A percentile compares a stretch with the other conserved stretches of the same genome.
Conservation (phyloP, 345 rosid species). For the Capsella bursapastoris region DNA sequence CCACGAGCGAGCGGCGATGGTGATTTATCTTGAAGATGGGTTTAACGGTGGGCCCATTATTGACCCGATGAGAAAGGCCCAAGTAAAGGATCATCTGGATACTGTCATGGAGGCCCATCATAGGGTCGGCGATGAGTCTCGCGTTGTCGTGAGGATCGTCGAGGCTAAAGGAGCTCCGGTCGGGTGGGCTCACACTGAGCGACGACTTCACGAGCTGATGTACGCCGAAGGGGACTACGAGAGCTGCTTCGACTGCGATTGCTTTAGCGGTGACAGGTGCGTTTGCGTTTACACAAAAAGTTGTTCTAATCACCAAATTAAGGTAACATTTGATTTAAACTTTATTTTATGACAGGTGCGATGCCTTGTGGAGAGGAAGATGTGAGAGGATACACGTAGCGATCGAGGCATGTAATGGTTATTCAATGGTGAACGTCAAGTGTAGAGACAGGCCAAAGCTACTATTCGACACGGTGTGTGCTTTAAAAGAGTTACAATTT, state of each 20-base stretch:
- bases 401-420: conserved; percentile 73
- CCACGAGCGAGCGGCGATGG: conserved; percentile 66
- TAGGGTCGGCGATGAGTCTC: conserved; percentile 51
- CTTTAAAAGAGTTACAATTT: conserved; percentile 73
- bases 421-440: conserved; percentile 67
- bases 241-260: conserved; percentile 60
- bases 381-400: conserved; percentile 66
- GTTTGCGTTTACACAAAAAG: neutral
- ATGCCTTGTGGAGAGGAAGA: conserved; percentile 42
- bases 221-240: conserved; percentile 63
- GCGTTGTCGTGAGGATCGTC: conserved; percentile 48
- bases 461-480: conserved; percentile 83
- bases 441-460: conserved; percentile 84
- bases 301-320: neutral
- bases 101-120: conserved; percentile 73
- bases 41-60: conserved; percentile 60
- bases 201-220: conserved; percentile 92
- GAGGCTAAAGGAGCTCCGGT: conserved; percentile 53
- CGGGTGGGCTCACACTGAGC: conserved; percentile 71
- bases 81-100: conserved; percentile 61
- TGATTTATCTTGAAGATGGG: conserved; percentile 73
- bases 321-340: no score
- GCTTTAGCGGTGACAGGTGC: conserved; percentile 47
- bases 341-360: conserved; percentile 33
- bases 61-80: conserved; percentile 50